Percentiles rank a stretch among this genome's conserved stretches.
phyloP scores from a whole-genome alignment of 1,284 basidiomycete genomes.

The Ustilago bromivora region DNA sequence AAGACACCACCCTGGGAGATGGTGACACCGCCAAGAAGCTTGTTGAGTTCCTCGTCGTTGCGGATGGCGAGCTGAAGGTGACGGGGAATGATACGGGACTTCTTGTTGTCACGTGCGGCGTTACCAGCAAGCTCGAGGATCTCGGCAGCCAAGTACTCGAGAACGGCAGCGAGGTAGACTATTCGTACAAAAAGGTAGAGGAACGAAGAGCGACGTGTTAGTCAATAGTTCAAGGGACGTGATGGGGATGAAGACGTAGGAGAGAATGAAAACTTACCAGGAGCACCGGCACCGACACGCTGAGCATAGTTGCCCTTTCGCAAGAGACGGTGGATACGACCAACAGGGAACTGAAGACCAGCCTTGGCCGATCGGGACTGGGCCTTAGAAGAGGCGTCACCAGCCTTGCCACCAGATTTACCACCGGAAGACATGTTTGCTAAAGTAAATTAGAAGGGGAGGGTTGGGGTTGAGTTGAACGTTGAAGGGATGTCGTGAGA shows the following conservation, averaged over 20 bases:
- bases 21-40: slow-evolving; percentile 73
- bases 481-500: slow-evolving; percentile 25
- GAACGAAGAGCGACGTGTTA: slow-evolving; percentile 4
- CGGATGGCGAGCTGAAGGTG: slow-evolving; percentile 93
- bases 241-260: background rate
- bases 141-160: slow-evolving; percentile 91
- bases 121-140: slow-evolving; percentile 95
- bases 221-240: background rate
- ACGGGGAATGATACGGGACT: slow-evolving; percentile 95
- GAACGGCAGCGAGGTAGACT: slow-evolving; percentile 89
- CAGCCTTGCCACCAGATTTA: slow-evolving; percentile 71
- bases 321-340: slow-evolving; percentile 93
- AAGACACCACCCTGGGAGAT: slow-evolving; percentile 87
- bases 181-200: slow-evolving; percentile 29
- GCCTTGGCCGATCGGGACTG: slow-evolving; percentile 81
- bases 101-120: slow-evolving; percentile 93
- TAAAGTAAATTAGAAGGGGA: slow-evolving; percentile 26
- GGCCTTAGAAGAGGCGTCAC: slow-evolving; percentile 72
- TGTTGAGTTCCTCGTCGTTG: slow-evolving; percentile 88
- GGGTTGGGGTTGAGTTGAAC: slow-evolving; percentile 9
- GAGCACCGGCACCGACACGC: slow-evolving; percentile 80
- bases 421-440: slow-evolving; percentile 69
- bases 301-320: slow-evolving; percentile 87
- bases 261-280: slow-evolving; percentile 73
- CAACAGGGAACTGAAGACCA: slow-evolving; percentile 86